These are phyloP conservation scores for Botrytis porri DNA, from an alignment of 2,329 filamentous ascomycete genomes.

Conservation along the genomic window DNA sequence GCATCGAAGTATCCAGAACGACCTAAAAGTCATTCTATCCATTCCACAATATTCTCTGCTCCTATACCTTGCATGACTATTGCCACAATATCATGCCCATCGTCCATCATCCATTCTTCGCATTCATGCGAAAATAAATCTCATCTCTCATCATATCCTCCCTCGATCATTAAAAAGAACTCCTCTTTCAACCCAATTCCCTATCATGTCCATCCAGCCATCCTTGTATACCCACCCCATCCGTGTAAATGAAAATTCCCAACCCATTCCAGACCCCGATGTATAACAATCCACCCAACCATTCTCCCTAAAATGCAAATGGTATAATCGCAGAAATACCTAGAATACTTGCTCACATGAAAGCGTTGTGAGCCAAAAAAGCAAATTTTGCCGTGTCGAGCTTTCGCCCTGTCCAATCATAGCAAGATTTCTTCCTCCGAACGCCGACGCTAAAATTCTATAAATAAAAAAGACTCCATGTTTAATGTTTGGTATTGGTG, in stretches of 20 bases:
- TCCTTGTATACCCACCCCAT: slow-evolving; percentile 1
- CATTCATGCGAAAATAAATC: not conserved
- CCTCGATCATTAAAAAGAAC: slow-evolving; percentile 9
- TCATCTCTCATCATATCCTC: slow-evolving; percentile 1
- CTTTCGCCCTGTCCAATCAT: not conserved
- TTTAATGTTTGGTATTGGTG: slow-evolving; percentile 8
- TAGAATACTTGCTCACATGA: not conserved
- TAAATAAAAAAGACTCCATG: slow-evolving; percentile 8
- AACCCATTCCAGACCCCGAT: not conserved
- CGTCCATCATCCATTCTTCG: not conserved
- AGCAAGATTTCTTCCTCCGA: slow-evolving; percentile 8
- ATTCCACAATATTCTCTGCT: slow-evolving; percentile 1
- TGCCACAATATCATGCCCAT: not conserved
- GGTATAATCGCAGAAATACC: slow-evolving; percentile 9
- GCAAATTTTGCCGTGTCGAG: not conserved
- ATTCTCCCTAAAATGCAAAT: slow-evolving; percentile 15
- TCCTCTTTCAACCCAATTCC: not conserved
- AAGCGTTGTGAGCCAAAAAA: not conserved
- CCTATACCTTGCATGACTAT: not conserved
- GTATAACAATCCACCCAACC: slow-evolving; percentile 5
- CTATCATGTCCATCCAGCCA: not conserved
- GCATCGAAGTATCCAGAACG: slow-evolving; percentile 10
- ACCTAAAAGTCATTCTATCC: slow-evolving; percentile 6
- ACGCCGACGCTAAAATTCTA: slow-evolving; percentile 16
- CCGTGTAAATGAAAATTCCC: slow-evolving; percentile 5